Percentiles rank a stretch among this genome's conserved stretches.
phyloP scores from a whole-genome alignment of 2,329 filamentous ascomycete genomes.

The Davidsoniella eucalypti region DNA sequence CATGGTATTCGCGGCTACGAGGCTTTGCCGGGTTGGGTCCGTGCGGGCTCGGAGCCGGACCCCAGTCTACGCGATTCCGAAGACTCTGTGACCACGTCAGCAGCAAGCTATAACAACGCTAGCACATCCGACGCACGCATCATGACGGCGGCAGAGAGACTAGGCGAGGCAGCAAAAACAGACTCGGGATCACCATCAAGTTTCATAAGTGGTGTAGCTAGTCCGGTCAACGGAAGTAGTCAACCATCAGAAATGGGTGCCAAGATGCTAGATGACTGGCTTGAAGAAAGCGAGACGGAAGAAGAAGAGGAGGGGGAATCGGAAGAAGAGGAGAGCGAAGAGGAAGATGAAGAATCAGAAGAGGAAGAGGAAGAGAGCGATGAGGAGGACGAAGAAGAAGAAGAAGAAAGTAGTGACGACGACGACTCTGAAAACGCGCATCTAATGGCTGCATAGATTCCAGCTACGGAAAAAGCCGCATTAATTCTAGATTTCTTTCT shows the following conservation, averaged over 20 bases:
- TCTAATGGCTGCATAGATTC: constrained; percentile 23
- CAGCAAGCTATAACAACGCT: too few relatives aligned
- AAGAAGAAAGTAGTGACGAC: constrained; percentile 30
- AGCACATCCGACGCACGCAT: constrained; percentile 9
- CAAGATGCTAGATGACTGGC: constrained; percentile 86
- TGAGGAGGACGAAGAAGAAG: constrained; percentile 27
- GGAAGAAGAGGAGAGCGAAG: constrained; percentile 31
- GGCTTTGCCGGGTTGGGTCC: constrained; percentile 69
- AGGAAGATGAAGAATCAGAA: constrained; percentile 32
- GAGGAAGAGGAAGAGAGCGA: constrained; percentile 28
- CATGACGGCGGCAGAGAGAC: constrained; percentile 43
- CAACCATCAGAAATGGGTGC: constrained; percentile 34
- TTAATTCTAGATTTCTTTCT: not conserved
- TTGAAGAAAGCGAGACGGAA: constrained; percentile 54
- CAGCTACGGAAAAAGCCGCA: not conserved
- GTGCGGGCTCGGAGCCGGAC: constrained; percentile 64
- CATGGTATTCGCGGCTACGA: constrained; percentile 68
- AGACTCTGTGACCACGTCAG: constrained; percentile 19
- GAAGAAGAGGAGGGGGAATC: constrained; percentile 38
- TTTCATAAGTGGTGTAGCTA: constrained; percentile 10
- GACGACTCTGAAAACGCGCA: constrained; percentile 29
- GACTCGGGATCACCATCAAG: constrained; percentile 17
- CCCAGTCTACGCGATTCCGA: constrained; percentile 50
- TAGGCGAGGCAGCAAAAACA: constrained; percentile 41
- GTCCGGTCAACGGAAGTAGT: constrained; percentile 6